Evolutionary conservation across 2,329 filamentous ascomycete species (phyloP), one percentile per base, ranked within the genome.

Genomic region (Stylonectria norvegica): DNA sequence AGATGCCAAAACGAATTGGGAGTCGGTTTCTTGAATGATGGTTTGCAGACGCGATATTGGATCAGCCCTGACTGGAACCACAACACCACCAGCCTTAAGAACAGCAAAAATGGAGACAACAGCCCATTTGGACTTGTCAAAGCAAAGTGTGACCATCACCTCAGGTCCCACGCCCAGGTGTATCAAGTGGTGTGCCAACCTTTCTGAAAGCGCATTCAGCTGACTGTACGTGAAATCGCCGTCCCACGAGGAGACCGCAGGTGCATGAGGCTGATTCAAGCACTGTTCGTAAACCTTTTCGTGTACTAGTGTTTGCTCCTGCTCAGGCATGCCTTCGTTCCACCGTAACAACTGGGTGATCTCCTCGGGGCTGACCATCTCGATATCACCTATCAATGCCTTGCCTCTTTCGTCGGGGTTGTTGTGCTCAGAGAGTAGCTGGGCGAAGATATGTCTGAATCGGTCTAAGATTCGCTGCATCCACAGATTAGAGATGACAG

Each of bases 161-260:
- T 43, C 36, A 4, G 35, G 18, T 8, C 17, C 32, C 4, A 52
- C 28, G 19, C 38, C 46, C 5, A 38, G 14, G 7, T 36, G 5
- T 10, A 40, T 10, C 4, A 56, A 42, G 5, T 36, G 12, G 12
- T 16, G 22, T 1, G 45, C 43, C 9, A 56, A 18, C 3, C 9
- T 6, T 1, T 16, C 38, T 0, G 53, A 20, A 5, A 42, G 16
- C 1, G 4, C 16, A 8, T 49, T 40, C 3, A 56, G 35, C 6
- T 52, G 38, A 0, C 5, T 12, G n/a, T 55, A 62, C 0, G 53
- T 57, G 2, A 58, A 34, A 0, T 48, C n/a, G 3, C 49, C 50
- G 18, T 60, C 54, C 48, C 56, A 59, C 0, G 59, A 47, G 14
- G 19, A 41, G 1, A 60, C 27, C 0, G 57, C 58, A 11, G 38